phyloP scores from a whole-genome alignment of 768 basidiomycete species.

The Amanita exitialis region DNA sequence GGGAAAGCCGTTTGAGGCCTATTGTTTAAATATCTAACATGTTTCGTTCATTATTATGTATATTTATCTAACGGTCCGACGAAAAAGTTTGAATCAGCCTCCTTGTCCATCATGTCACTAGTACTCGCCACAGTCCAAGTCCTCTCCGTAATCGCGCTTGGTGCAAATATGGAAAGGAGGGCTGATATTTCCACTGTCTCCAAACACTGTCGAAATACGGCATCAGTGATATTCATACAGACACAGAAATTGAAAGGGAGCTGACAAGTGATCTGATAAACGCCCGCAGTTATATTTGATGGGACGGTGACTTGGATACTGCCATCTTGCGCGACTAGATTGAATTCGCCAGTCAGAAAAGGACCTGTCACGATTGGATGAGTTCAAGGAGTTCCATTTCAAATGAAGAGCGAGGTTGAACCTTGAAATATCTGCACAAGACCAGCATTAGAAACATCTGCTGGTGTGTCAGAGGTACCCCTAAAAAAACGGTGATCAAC shows the following conservation, averaged over 20 bases:
- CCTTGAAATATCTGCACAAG: not conserved
- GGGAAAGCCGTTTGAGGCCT: not conserved
- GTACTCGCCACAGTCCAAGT: not conserved
- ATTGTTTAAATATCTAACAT: not conserved
- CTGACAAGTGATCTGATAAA: not conserved
- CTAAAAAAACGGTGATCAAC: too few species aligned
- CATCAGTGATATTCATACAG: too few species aligned
- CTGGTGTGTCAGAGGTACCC: not conserved
- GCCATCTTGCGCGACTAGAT: not conserved
- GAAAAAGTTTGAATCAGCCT: too few species aligned
- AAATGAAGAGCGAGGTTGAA: not conserved
- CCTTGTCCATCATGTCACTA: not conserved
- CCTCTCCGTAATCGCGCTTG: not conserved
- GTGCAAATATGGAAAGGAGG: not conserved
- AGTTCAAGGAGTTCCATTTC: not conserved
- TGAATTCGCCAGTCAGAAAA: not conserved
- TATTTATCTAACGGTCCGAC: too few species aligned
- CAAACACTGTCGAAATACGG: not conserved
- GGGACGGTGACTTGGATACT: not conserved
- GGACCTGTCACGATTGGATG: not conserved
- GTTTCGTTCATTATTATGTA: not conserved
- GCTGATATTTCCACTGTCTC: not conserved
- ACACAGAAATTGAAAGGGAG: not conserved
- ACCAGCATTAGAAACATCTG: not conserved
- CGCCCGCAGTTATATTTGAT: not conserved